phyloP scores from a whole-genome alignment of 352 stramenopile genomes.

The Pilasporangium apinafurcum region DNA sequence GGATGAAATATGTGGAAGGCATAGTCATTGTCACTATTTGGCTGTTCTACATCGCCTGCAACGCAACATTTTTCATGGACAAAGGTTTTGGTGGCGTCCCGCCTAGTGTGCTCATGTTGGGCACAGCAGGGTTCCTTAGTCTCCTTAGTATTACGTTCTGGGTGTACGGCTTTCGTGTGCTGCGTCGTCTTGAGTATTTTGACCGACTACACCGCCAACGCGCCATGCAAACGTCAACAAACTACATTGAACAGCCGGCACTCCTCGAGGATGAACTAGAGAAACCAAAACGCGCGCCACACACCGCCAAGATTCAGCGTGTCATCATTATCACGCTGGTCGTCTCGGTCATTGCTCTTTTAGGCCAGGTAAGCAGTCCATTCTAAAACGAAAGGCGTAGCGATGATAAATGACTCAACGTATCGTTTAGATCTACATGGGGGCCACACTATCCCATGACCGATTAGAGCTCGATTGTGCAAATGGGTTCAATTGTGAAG shows the following conservation, averaged over 20 bases:
- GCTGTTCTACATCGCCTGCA: conserved; percentile 29
- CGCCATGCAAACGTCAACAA: too few species aligned
- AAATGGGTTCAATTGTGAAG: conserved; percentile 42
- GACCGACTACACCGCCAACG: conserved; percentile 12
- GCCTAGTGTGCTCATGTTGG: conserved; percentile 10
- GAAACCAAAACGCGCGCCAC: conserved; percentile 19
- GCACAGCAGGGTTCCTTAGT: conserved; percentile 10
- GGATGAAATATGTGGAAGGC: conserved; percentile 17
- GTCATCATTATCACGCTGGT: conserved; percentile 40
- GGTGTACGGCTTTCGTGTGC: conserved; percentile 25
- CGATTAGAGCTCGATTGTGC: conserved; percentile 60
- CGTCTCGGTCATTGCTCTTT: conserved; percentile 28
- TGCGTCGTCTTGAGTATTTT: conserved; percentile 34
- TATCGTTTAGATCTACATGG: conserved; percentile 30
- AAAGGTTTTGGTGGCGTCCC: conserved; percentile 30
- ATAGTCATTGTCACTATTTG: conserved; percentile 20
- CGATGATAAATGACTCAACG: not conserved
- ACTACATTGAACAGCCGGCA: conserved; percentile 1
- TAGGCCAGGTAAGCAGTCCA: conserved; percentile 33
- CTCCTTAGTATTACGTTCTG: conserved; percentile 19
- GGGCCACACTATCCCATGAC: conserved; percentile 10
- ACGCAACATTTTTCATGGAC: conserved; percentile 19
- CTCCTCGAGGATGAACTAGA: conserved; percentile 4
- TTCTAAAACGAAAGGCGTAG: too few species aligned
- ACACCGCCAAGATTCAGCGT: conserved; percentile 29